Evolutionary conservation across 768 basidiomycete species (phyloP).

Genomic region (Phylloporus rhodoxanthus): DNA sequence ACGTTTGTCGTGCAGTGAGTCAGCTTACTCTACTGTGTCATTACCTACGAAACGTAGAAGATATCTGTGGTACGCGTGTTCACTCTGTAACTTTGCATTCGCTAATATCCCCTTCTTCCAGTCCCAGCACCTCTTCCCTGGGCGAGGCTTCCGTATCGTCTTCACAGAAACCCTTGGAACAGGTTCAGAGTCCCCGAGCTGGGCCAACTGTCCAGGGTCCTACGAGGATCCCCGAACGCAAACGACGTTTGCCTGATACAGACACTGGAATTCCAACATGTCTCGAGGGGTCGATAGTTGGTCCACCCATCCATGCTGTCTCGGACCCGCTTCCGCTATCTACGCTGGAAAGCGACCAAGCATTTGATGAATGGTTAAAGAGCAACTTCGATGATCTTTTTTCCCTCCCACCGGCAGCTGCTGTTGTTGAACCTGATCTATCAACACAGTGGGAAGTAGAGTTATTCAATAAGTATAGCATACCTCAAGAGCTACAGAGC

Average conservation of each 20-base stretch:
- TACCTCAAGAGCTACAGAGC: conserved; percentile 5
- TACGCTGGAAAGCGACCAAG: conserved; percentile 11
- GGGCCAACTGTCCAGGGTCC: background rate
- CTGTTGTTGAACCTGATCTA: conserved; percentile 19
- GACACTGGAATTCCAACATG: conserved; percentile 23
- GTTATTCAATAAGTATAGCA: conserved; percentile 24
- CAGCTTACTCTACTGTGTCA: background rate
- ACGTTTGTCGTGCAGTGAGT: background rate
- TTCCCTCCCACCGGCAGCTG: conserved; percentile 19
- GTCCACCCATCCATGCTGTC: background rate
- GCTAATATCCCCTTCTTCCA: background rate
- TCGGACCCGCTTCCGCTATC: conserved; percentile 28
- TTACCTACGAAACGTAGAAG: background rate
- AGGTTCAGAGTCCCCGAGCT: background rate
- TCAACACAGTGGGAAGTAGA: conserved; percentile 30
- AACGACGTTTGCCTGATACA: conserved; percentile 35
- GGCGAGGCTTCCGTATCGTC: background rate
- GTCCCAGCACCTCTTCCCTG: background rate
- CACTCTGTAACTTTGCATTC: background rate
- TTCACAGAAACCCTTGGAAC: background rate
- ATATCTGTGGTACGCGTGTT: background rate
- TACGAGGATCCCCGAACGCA: conserved; percentile 8
- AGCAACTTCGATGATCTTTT: conserved; percentile 20
- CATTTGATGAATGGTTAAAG: conserved; percentile 35
- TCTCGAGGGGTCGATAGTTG: conserved; percentile 9